A percentile compares a stretch with the other conserved stretches of the same genome.
Conservation (phyloP, 139 green algal genomes). For the Auxenochlorella pyrenoidosa region DNA sequence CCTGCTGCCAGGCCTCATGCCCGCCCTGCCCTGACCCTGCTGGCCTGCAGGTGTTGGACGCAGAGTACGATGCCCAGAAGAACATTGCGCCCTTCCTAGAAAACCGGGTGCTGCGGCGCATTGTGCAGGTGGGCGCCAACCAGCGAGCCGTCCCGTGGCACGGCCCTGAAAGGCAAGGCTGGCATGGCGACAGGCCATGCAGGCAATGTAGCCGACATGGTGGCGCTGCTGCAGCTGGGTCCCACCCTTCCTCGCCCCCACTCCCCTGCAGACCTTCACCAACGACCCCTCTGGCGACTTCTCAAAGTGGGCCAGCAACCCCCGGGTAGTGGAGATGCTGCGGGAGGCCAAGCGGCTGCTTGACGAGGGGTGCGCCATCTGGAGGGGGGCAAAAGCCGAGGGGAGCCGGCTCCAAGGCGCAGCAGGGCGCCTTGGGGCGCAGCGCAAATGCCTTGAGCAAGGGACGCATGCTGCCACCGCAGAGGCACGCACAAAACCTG, state of each 20-base stretch:
- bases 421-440: no score
- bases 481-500: no score
- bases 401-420: no score
- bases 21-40: not conserved
- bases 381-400: no score
- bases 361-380: conserved; percentile 51
- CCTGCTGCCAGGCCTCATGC: not conserved
- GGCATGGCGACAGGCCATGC: not conserved
- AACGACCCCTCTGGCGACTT: conserved; percentile 73
- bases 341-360: conserved; percentile 62
- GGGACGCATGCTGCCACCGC: no score
- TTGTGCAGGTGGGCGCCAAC: conserved; percentile 55
- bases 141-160: not conserved
- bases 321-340: conserved; percentile 68
- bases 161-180: not conserved
- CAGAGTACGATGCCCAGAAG: conserved; percentile 60
- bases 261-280: conserved; percentile 59
- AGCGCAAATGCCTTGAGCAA: no score
- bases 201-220: not conserved
- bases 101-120: conserved; percentile 55
- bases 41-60: conserved; percentile 55
- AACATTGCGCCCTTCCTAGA: conserved; percentile 65
- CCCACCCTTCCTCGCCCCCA: not conserved
- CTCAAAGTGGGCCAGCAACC: conserved; percentile 65
- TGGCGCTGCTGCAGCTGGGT: not conserved